A percentile compares a stretch with the other conserved stretches of the same genome.
These are phyloP conservation scores for Tagetes erecta DNA, from an alignment of 129 eudicot species.

Conservation along the genomic window DNA sequence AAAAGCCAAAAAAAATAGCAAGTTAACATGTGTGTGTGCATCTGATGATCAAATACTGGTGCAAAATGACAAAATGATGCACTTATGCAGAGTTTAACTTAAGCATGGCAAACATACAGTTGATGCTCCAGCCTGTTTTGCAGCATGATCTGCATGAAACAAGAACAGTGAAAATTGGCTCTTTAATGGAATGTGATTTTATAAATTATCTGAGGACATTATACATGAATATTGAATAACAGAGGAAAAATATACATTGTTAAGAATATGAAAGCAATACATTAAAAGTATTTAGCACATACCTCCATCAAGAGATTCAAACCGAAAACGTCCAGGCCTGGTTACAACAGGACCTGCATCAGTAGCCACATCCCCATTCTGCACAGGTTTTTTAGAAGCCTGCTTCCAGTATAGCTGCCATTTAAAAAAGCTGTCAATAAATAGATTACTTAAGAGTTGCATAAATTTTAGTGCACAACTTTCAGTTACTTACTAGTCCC, in stretches of 20 bases:
- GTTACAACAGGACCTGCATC: conserved; percentile 48
- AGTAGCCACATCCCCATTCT: conserved; percentile 37
- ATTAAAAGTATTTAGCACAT: conserved; percentile 12
- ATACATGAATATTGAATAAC: neutral
- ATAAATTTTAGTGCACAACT: conserved; percentile 15
- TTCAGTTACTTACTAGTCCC: conserved; percentile 32
- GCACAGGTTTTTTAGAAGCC: conserved; percentile 32
- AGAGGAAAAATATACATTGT: neutral
- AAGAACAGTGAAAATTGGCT: conserved; percentile 28
- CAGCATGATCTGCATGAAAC: conserved; percentile 55
- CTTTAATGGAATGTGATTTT: neutral
- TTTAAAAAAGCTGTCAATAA: neutral
- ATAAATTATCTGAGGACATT: neutral
- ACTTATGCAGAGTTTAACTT: conserved; percentile 5
- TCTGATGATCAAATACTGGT: conserved; percentile 2
- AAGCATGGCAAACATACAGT: conserved; percentile 38
- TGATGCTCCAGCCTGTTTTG: conserved; percentile 41
- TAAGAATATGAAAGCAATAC: neutral
- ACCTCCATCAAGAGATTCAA: conserved; percentile 70
- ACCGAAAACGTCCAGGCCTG: conserved; percentile 83
- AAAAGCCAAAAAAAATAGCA: conserved; percentile 11
- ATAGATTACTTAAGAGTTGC: neutral
- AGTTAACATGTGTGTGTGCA: neutral
- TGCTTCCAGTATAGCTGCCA: conserved; percentile 45
- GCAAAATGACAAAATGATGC: neutral